Conservation (phyloP, 768 basidiomycete genomes). For the Austroboletus festivus region DNA sequence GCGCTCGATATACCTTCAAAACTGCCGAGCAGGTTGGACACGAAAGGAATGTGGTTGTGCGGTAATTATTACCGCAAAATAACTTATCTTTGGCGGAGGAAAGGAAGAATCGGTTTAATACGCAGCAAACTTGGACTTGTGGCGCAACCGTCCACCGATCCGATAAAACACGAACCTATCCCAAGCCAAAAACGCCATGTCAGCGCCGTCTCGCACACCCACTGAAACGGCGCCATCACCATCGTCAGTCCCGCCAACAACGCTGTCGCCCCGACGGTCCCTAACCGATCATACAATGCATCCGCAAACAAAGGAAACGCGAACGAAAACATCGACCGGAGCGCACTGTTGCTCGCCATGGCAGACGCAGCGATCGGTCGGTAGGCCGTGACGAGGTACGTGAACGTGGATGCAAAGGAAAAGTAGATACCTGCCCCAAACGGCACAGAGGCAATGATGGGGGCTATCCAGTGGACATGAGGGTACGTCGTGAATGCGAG, state of each 20-base stretch:
- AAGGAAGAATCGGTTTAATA: slow-evolving; percentile 6
- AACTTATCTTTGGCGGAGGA: too few species aligned
- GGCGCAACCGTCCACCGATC: slow-evolving; percentile 44
- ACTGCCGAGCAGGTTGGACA: too few species aligned
- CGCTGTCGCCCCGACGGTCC: slow-evolving; percentile 69
- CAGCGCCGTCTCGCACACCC: slow-evolving; percentile 24
- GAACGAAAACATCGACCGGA: slow-evolving; percentile 46
- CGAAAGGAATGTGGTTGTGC: too few species aligned
- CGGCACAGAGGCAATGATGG: slow-evolving; percentile 42
- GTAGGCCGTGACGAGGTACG: slow-evolving; percentile 51
- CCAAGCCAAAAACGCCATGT: too few species aligned
- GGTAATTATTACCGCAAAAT: too few species aligned
- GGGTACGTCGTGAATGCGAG: slow-evolving; percentile 54
- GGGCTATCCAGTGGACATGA: slow-evolving; percentile 46
- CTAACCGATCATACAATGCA: slow-evolving; percentile 50
- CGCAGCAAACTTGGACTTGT: slow-evolving; percentile 41
- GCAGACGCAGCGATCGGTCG: slow-evolving; percentile 56
- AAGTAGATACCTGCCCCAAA: slow-evolving; percentile 58
- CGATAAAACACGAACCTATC: slow-evolving; percentile 39
- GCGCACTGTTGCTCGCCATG: slow-evolving; percentile 61
- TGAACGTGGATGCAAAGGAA: slow-evolving; percentile 68
- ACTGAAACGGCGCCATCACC: slow-evolving; percentile 62
- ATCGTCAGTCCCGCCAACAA: slow-evolving; percentile 64
- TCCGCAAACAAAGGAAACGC: slow-evolving; percentile 53
- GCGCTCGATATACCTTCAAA: too few species aligned